Conservation (phyloP, 2,329 filamentous ascomycete species). For the Mycosphaerella arachidis region DNA sequence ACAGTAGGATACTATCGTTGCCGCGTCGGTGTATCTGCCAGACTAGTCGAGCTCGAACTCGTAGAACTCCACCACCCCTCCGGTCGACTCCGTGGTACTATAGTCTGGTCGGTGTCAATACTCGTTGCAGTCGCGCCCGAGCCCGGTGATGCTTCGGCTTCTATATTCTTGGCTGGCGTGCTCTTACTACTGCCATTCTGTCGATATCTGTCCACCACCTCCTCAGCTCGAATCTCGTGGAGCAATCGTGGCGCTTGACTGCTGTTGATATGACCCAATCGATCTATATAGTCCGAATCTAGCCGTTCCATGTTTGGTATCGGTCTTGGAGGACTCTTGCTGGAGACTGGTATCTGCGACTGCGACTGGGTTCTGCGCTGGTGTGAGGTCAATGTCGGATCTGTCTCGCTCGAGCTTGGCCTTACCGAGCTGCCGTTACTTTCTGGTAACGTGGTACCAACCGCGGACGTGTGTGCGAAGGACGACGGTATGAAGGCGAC, state of each 20-base stretch:
- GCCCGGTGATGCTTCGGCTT: background rate
- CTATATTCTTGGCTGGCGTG: background rate
- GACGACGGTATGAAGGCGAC: conserved; percentile 13
- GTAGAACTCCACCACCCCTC: conserved; percentile 24
- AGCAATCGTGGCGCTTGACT: background rate
- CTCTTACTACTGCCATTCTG: background rate
- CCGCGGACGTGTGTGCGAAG: conserved; percentile 18
- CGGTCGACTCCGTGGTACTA: conserved; percentile 14
- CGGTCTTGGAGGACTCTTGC: background rate
- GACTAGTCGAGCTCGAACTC: conserved; percentile 15
- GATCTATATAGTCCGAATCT: conserved; percentile 1
- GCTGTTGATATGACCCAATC: conserved; percentile 1
- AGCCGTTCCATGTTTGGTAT: background rate
- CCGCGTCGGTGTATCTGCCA: conserved; percentile 3
- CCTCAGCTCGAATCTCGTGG: background rate
- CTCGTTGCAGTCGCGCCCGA: conserved; percentile 5
- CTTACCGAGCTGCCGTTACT: conserved; percentile 8
- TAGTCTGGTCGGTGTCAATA: conserved; percentile 17
- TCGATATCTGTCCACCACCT: conserved; percentile 3
- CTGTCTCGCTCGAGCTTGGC: conserved; percentile 11
- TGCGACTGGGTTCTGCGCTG: conserved; percentile 13
- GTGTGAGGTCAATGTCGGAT: conserved; percentile 20
- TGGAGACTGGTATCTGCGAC: background rate
- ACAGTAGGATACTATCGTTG: background rate
- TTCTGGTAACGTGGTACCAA: background rate